A percentile compares a stretch with the other conserved stretches of the same genome.
These are phyloP conservation scores for Pilatotrama ljubarskyi DNA, from an alignment of 768 basidiomycete species.

Conservation along the genomic window DNA sequence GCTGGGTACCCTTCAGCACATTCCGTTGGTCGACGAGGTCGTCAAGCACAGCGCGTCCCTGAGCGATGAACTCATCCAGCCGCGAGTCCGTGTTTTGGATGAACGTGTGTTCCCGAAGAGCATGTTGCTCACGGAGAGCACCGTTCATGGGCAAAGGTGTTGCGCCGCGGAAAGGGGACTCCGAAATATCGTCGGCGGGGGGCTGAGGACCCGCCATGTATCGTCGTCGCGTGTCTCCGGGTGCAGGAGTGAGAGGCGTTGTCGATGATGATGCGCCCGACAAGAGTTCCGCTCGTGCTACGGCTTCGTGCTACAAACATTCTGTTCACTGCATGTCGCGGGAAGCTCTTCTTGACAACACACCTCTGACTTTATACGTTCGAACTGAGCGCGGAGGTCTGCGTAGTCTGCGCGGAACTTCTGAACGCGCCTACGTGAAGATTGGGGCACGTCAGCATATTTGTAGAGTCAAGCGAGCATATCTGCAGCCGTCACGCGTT, in stretches of 20 bases:
- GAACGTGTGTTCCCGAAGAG: conserved; percentile 87
- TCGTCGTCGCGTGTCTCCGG: conserved; percentile 67
- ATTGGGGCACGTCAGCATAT: neutral
- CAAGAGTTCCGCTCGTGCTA: conserved; percentile 67
- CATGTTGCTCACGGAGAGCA: conserved; percentile 68
- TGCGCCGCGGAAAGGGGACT: conserved; percentile 79
- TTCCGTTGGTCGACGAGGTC: conserved; percentile 91
- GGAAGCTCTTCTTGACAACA: conserved; percentile 24
- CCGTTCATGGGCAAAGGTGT: conserved; percentile 53
- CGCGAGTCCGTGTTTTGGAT: conserved; percentile 78
- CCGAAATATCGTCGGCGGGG: conserved; percentile 50
- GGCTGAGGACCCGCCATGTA: conserved; percentile 42
- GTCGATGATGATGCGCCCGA: conserved; percentile 41
- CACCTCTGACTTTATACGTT: conserved; percentile 67
- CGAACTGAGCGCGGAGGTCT: conserved; percentile 82
- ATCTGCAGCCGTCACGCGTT: no score
- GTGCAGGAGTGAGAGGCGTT: conserved; percentile 40
- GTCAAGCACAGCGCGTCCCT: conserved; percentile 89
- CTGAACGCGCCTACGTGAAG: conserved; percentile 72
- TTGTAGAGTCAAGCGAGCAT: no score
- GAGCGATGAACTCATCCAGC: conserved; percentile 89
- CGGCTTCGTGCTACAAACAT: conserved; percentile 53
- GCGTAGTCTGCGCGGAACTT: conserved; percentile 88
- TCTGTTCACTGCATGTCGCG: neutral
- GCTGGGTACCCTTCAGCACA: conserved; percentile 93